phyloP scores from a whole-genome alignment of 1,139 yeast species.

The Kluyveromyces sp. region DNA sequence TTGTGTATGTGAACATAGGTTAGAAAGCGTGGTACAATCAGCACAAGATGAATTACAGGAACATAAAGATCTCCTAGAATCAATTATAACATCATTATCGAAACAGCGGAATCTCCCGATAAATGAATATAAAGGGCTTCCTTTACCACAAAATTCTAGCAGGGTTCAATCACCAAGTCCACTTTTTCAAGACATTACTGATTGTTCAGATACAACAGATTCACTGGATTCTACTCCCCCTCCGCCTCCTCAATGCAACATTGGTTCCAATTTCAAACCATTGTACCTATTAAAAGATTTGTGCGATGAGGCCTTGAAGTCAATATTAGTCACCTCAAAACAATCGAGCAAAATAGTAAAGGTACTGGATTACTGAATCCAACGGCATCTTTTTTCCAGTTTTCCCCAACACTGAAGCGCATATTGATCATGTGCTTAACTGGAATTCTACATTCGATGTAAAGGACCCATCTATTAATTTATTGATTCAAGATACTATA shows the following conservation, averaged over 20 bases:
- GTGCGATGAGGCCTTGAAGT: conserved; percentile 72
- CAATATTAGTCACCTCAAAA: conserved; percentile 42
- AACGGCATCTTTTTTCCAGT: conserved; percentile 30
- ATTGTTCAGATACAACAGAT: conserved; percentile 2
- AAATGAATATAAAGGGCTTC: conserved; percentile 53
- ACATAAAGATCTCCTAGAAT: conserved; percentile 42
- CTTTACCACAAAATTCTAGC: conserved; percentile 36
- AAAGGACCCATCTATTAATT: conserved; percentile 56
- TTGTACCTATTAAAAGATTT: conserved; percentile 56
- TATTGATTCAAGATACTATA: conserved; percentile 64
- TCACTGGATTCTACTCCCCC: background rate
- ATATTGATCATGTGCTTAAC: conserved; percentile 48
- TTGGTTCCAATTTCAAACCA: conserved; percentile 59
- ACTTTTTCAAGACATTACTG: conserved; percentile 16
- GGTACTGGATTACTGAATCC: conserved; percentile 12
- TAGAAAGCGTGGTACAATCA: conserved; percentile 69
- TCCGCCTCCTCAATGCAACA: conserved; percentile 23
- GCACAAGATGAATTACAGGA: conserved; percentile 74
- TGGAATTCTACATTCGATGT: conserved; percentile 34
- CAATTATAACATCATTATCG: conserved; percentile 25
- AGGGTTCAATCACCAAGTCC: conserved; percentile 11
- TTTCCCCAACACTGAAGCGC: conserved; percentile 62
- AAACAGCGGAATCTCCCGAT: conserved; percentile 2
- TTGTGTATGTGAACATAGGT: conserved; percentile 78
- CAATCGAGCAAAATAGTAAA: conserved; percentile 7